Percentiles rank a stretch among this genome's conserved stretches.
Evolutionary conservation across 495 filamentous ascomycete genomes (phyloP).

Genomic region (Hyphodiscus hymeniophilus): DNA sequence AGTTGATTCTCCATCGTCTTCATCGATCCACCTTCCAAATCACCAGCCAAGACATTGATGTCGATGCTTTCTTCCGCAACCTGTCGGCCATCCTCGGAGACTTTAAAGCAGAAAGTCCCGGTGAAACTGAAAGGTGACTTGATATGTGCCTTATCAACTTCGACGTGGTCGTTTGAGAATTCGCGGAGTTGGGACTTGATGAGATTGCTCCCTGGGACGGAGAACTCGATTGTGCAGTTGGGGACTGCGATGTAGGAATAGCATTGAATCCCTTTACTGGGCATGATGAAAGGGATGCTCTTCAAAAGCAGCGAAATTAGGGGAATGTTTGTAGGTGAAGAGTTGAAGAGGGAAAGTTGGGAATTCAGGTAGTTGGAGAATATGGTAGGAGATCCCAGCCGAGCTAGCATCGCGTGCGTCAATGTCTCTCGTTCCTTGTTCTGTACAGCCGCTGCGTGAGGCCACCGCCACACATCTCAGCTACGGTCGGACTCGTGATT

Average conservation of each 20-base stretch:
- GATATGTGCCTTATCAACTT: constrained; percentile 39
- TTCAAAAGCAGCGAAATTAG: no score
- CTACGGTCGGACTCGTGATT: no score
- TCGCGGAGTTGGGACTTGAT: constrained; percentile 23
- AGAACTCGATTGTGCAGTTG: constrained; percentile 35
- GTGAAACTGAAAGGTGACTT: constrained; percentile 33
- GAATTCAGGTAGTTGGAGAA: no score
- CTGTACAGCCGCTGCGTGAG: no score
- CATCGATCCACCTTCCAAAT: constrained; percentile 38
- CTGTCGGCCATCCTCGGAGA: constrained; percentile 30
- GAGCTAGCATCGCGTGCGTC: no score
- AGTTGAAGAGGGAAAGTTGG: no score
- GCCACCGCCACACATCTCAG: no score
- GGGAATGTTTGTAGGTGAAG: no score
- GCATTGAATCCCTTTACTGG: constrained; percentile 40
- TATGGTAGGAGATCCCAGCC: no score
- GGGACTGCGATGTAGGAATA: constrained; percentile 40
- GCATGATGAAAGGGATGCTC: no score
- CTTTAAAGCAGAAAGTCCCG: constrained; percentile 40
- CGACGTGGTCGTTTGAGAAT: constrained; percentile 33
- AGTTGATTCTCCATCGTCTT: constrained; percentile 34
- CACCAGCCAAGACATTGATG: constrained; percentile 41
- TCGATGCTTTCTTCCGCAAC: constrained; percentile 33
- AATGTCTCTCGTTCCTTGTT: no score
- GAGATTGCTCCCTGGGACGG: constrained; percentile 33